A percentile compares a stretch with the other conserved stretches of the same genome.
Evolutionary conservation across 805 yeast species (phyloP).

Genomic region (Cyberlindnera samutprakarnensis): DNA sequence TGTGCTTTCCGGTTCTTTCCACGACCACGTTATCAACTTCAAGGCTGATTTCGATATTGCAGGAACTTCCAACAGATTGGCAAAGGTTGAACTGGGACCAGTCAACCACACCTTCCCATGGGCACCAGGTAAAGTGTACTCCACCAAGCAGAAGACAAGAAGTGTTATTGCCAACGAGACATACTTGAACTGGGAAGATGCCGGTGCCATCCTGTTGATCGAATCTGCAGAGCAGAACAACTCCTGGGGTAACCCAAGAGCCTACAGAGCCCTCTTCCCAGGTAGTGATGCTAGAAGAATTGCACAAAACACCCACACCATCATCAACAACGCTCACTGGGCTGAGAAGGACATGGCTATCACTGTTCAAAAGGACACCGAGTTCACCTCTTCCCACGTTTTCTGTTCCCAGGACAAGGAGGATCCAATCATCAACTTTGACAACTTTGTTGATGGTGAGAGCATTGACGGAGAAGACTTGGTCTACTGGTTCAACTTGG

Average conservation of each 20-base stretch:
- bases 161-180: conserved; percentile 14
- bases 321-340: conserved; percentile 19
- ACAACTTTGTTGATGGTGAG: conserved; percentile 21
- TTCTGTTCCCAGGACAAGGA: conserved; percentile 18
- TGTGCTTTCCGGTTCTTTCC: conserved; percentile 24
- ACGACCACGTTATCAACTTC: conserved; percentile 22
- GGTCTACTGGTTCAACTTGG: conserved; percentile 24
- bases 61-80: conserved; percentile 19
- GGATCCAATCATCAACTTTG: conserved; percentile 20
- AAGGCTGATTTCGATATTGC: conserved; percentile 24
- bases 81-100: conserved; percentile 10
- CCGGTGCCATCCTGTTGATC: conserved; percentile 19
- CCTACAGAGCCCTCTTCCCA: conserved; percentile 21
- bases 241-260: conserved; percentile 23
- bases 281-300: conserved; percentile 17
- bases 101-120: conserved; percentile 20
- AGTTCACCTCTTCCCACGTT: conserved; percentile 17
- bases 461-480: conserved; percentile 21
- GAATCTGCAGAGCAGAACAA: conserved; percentile 20
- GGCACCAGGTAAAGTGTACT: conserved; percentile 17
- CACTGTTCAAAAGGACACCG: conserved; percentile 21
- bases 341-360: conserved; percentile 18
- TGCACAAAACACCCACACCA: conserved; percentile 9
- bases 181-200: conserved; percentile 17
- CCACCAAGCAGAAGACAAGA: conserved; percentile 14